Evolutionary conservation across 1,139 yeast genomes (phyloP).

Genomic region (Suhomyces bokatorum): DNA sequence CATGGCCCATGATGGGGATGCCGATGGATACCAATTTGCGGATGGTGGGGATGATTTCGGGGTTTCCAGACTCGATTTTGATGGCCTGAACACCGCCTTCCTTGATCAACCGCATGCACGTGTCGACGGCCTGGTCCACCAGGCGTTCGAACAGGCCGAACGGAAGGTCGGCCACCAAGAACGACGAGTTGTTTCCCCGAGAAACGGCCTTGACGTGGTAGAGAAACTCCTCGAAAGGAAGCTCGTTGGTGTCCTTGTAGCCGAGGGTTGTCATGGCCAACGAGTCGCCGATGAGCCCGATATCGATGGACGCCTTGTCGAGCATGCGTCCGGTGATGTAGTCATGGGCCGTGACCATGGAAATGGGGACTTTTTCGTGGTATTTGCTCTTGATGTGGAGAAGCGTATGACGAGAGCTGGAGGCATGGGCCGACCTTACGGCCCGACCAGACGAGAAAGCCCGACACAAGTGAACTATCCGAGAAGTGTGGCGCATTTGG

Average conservation of each 20-base stretch:
- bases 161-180: conserved; percentile 85
- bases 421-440: conserved; percentile 15
- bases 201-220: conserved; percentile 76
- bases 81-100: conserved; percentile 72
- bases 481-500: not conserved
- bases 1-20: conserved; percentile 89
- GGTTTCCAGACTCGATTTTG: conserved; percentile 83
- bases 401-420: conserved; percentile 30
- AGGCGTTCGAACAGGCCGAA: conserved; percentile 81
- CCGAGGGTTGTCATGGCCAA: conserved; percentile 91
- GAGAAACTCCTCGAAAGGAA: conserved; percentile 74
- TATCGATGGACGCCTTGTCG: conserved; percentile 67
- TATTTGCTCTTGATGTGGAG: conserved; percentile 47
- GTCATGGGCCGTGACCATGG: conserved; percentile 87
- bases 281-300: conserved; percentile 85
- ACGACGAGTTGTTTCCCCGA: conserved; percentile 65
- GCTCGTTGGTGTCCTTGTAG: conserved; percentile 70
- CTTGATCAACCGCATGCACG: conserved; percentile 62
- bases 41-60: conserved; percentile 49
- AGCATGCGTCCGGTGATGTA: conserved; percentile 74
- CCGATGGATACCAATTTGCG: conserved; percentile 60
- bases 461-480: not conserved
- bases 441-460: conserved; percentile 12
- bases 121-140: conserved; percentile 60
- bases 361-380: conserved; percentile 50